phyloP scores from a whole-genome alignment of 139 green algal genomes.

The Yamagishiella unicocca region DNA sequence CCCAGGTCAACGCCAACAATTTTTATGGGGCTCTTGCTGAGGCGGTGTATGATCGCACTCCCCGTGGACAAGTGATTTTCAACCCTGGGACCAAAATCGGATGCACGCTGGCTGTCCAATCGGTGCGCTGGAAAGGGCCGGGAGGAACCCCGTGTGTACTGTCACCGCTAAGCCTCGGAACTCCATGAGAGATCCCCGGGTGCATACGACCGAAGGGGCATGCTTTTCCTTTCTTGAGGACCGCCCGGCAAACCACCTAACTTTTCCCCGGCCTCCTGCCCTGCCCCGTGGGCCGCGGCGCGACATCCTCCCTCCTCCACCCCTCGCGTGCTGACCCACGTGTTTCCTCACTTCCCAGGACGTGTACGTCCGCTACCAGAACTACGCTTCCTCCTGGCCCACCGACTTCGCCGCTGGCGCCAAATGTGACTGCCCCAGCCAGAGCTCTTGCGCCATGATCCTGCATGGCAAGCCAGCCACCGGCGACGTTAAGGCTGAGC shows the following conservation, averaged over 20 bases:
- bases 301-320: too few relatives aligned
- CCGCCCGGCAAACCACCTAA: too few relatives aligned
- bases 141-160: not conserved
- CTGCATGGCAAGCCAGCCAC: slow-evolving; percentile 10
- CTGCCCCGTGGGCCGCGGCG: too few relatives aligned
- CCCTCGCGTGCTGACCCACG: too few relatives aligned
- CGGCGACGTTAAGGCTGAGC: not conserved
- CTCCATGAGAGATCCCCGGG: too few relatives aligned
- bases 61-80: slow-evolving; percentile 7
- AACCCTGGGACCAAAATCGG: slow-evolving; percentile 7
- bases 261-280: not conserved
- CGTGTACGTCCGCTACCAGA: slow-evolving; percentile 40
- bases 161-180: not conserved
- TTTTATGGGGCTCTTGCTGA: not conserved
- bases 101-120: not conserved
- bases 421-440: not conserved
- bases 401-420: not conserved
- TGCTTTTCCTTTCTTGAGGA: not conserved
- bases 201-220: too few relatives aligned
- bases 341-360: slow-evolving; percentile 12
- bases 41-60: not conserved
- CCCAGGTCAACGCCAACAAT: not conserved
- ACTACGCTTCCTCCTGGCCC: slow-evolving; percentile 26
- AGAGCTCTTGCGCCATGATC: not conserved
- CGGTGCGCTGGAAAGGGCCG: not conserved